Conservation (phyloP, 2,329 filamentous ascomycete genomes). For the Bertia moriformis region DNA sequence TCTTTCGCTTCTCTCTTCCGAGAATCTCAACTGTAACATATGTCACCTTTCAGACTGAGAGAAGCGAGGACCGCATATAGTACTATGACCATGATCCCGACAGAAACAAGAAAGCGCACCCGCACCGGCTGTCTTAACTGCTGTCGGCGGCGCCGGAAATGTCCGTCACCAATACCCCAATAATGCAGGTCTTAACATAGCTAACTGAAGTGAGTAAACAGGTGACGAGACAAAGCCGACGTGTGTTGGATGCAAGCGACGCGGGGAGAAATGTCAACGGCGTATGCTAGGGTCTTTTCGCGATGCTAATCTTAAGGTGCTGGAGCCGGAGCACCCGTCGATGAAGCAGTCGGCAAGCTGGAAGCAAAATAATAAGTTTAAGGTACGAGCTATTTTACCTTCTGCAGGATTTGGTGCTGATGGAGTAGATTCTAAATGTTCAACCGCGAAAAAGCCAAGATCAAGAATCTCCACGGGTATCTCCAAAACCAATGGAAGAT, state of each 20-base stretch:
- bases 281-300: constrained; percentile 13
- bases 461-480: no score
- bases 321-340: constrained; percentile 13
- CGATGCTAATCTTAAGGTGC: constrained; percentile 13
- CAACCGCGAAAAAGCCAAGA: no score
- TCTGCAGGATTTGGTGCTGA: no score
- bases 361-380: no score
- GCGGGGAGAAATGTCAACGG: constrained; percentile 14
- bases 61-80: no score
- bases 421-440: no score
- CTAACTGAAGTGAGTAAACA: constrained; percentile 4
- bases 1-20: no score
- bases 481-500: no score
- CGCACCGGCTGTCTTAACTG: constrained; percentile 16
- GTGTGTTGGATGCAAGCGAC: constrained; percentile 14
- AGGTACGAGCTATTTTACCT: no score
- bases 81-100: no score
- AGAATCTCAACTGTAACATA: no score
- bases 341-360: constrained; percentile 13
- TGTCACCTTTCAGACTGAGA: no score
- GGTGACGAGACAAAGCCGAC: constrained; percentile 14
- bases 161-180: constrained; percentile 5
- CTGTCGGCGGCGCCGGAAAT: constrained; percentile 15
- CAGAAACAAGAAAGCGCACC: constrained; percentile 9
- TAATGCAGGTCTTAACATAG: not conserved